Percentiles rank a stretch among this genome's conserved stretches.
phyloP scores from a whole-genome alignment of 1,284 basidiomycete species.

The Rhodotorula mucilaginosa region DNA sequence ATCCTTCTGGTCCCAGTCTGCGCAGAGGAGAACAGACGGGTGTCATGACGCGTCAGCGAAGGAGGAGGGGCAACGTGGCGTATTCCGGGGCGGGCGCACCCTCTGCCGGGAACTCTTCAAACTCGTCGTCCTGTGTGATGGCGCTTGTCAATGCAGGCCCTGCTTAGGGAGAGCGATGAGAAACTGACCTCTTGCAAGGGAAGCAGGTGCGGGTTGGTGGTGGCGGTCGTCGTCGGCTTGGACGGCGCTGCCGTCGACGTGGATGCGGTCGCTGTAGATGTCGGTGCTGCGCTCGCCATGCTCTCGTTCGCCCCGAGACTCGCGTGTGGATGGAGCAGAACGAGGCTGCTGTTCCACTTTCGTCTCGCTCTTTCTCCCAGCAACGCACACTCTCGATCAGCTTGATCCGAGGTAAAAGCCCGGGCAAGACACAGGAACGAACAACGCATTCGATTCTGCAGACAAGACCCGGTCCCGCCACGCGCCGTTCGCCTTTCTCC shows the following conservation, averaged over 20 bases:
- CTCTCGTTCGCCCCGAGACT: neutral
- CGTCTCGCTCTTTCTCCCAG: too few species aligned
- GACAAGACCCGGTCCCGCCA: too few species aligned
- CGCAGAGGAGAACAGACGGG: too few species aligned
- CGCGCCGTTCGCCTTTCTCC: too few species aligned
- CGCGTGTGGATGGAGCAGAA: neutral
- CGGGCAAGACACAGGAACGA: too few species aligned
- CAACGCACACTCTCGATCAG: too few species aligned
- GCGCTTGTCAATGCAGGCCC: neutral
- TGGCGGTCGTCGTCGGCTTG: constrained; percentile 1
- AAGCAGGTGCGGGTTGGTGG: constrained; percentile 29
- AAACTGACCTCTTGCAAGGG: constrained; percentile 29
- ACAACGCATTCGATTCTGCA: too few species aligned
- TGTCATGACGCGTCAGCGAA: constrained; percentile 1
- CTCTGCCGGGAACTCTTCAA: constrained; percentile 44
- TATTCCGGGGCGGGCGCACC: constrained; percentile 13
- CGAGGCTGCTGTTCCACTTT: neutral
- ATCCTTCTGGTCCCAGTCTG: constrained; percentile 41
- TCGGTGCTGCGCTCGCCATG: constrained; percentile 19
- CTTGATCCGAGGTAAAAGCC: too few species aligned
- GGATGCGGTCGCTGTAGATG: neutral
- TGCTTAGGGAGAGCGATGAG: too few species aligned
- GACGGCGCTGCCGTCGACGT: constrained; percentile 1
- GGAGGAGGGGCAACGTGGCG: neutral
- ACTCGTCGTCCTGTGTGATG: constrained; percentile 43